Base-by-base conservation (phyloP, 2,329 filamentous ascomycete genomes). In the Fusarium nisikadoi region DNA sequence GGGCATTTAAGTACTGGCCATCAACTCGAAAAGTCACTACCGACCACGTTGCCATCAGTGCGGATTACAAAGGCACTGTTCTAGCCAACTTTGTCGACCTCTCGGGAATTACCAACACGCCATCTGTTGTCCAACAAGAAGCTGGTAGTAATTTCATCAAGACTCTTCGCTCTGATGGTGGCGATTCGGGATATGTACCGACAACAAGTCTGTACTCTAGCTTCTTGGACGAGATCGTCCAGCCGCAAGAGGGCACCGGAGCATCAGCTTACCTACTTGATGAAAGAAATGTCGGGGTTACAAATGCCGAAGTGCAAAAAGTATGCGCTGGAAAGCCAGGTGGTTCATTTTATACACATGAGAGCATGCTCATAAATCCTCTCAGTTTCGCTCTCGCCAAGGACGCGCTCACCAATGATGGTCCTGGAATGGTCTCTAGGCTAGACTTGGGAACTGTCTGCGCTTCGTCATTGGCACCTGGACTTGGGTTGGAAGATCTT, bases 1-100 rank as follows among this genome's bases (percentile, higher is more conserved):
- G 62, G 64, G 62, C 64, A 4, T 41, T 67, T n/a, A 67, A 67
- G 25, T 67, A 67, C n/a, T 67, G 64, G 64, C 64, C 64, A 2
- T 67, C 64, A 2, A 67, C 62, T 1, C 54, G 45, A 8, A 47
- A 67, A 12, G 20, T 47, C 9, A 61, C 64, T 12, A 27, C 46
- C 4, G 62, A 67, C 6, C 62, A 67, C 4, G 53, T 67, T 1
- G 53, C 64, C 13, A 61, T 67, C 14, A 67, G 64, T 35, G 53
- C 62, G 4, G 46, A 67, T 16, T 67, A 67, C 35, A 67, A 61
- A 8, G 62, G 64, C 4, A 67, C 64, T 0, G n/a, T 42, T 3
- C 27, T 67, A 4, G 64, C 53, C 29, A 67, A 67, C 5, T 38
- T 52, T 1, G 46, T 59, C 2, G 39, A 50, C 11, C 2, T 27